A percentile compares a stretch with the other conserved stretches of the same genome.
These are phyloP conservation scores for Haematococcus lacustris DNA, from an alignment of 139 green algal genomes.

Conservation along the genomic window DNA sequence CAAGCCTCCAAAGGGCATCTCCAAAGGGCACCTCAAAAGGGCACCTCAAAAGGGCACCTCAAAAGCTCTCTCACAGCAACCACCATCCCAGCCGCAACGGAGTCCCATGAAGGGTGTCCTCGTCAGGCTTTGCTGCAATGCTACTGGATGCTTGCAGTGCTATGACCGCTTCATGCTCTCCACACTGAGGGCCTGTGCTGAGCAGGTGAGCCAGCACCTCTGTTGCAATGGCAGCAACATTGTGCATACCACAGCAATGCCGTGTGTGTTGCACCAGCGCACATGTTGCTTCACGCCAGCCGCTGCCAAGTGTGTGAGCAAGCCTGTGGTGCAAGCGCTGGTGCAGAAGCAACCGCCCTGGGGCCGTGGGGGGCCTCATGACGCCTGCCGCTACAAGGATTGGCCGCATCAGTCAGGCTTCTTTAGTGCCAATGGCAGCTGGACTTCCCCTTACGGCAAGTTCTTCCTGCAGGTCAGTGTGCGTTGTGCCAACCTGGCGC, in stretches of 20 bases:
- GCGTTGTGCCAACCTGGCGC: background rate
- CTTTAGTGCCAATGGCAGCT: conserved; percentile 51
- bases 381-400: conserved; percentile 46
- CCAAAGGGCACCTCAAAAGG: background rate
- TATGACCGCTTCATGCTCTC: conserved; percentile 59
- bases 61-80: too few species aligned
- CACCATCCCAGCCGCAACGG: conserved; percentile 16
- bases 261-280: too few species aligned
- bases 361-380: conserved; percentile 49
- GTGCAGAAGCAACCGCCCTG: conserved; percentile 53
- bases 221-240: background rate
- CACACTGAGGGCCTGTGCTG: conserved; percentile 31
- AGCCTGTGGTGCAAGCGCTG: background rate
- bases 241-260: background rate
- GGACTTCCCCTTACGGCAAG: conserved; percentile 39
- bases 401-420: conserved; percentile 50
- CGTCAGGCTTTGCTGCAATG: background rate
- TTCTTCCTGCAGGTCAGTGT: conserved; percentile 42
- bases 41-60: background rate
- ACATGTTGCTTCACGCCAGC: too few species aligned
- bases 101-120: conserved; percentile 6
- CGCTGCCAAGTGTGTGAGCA: too few species aligned
- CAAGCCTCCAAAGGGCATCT: background rate
- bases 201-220: conserved; percentile 16
- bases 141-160: conserved; percentile 28